Percentiles rank a stretch among this genome's conserved stretches.
phyloP scores from a whole-genome alignment of 2,329 filamentous ascomycete genomes.

The Aspergillus carbonarius region DNA sequence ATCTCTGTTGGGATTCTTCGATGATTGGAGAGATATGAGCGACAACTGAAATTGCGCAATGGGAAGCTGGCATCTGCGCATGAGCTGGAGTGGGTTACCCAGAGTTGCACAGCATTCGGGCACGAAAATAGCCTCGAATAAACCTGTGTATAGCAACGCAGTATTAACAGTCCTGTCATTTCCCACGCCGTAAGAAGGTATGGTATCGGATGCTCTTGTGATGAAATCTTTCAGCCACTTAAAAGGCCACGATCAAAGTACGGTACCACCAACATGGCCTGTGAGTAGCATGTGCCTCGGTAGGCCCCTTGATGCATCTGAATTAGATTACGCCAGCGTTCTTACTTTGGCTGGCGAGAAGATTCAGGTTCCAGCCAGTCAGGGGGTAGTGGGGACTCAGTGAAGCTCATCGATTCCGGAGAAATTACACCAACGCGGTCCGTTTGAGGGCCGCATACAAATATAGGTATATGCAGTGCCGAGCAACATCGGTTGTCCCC shows the following conservation, averaged over 20 bases:
- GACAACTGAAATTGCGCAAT: neutral
- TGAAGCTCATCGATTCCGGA: neutral
- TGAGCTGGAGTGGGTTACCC: neutral
- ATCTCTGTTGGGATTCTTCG: neutral
- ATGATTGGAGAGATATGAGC: neutral
- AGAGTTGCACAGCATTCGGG: neutral
- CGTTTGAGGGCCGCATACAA: neutral
- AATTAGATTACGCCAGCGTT: neutral
- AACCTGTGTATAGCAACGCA: neutral
- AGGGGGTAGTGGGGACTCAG: neutral
- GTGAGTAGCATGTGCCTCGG: slow-evolving; percentile 10
- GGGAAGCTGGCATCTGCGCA: neutral
- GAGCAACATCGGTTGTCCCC: neutral
- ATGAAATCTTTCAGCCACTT: neutral
- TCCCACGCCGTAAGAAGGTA: neutral
- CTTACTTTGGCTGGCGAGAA: neutral
- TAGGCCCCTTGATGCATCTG: slow-evolving; percentile 7
- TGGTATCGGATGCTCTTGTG: neutral
- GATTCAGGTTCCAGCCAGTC: neutral
- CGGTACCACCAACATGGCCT: slow-evolving; percentile 3
- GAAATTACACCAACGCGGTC: neutral
- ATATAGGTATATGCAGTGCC: neutral
- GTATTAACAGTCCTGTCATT: neutral
- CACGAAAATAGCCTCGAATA: neutral
- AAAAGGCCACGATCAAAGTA: neutral